Percentiles rank a stretch among this genome's conserved stretches.
phyloP scores from a whole-genome alignment of 352 stramenopile species.

The Nothophytophthora sp. region DNA sequence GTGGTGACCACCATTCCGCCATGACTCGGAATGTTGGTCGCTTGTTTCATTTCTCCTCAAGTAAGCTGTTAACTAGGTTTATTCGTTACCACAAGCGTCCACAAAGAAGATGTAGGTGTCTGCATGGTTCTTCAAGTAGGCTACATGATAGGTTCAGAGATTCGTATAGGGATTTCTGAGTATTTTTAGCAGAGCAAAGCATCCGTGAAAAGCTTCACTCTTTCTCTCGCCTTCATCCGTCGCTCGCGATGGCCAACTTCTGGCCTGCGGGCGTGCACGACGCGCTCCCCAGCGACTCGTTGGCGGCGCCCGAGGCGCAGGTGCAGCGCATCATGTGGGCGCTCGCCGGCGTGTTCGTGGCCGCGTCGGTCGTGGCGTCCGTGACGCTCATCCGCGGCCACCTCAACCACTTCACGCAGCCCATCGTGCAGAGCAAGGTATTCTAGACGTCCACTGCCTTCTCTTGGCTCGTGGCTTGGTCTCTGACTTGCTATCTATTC shows the following conservation, averaged over 20 bases:
- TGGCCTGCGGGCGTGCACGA: conserved; percentile 17
- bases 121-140: no score
- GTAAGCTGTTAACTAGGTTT: background rate
- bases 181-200: no score
- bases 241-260: conserved; percentile 15
- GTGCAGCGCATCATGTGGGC: conserved; percentile 78
- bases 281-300: conserved; percentile 15
- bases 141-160: no score
- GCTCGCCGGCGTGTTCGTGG: conserved; percentile 91
- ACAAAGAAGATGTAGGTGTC: no score
- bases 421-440: conserved; percentile 95
- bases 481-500: no score
- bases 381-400: conserved; percentile 92
- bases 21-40: no score
- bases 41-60: no score
- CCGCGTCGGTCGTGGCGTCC: conserved; percentile 86
- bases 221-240: background rate
- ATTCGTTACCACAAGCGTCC: background rate
- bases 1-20: background rate
- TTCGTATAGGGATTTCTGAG: no score
- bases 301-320: conserved; percentile 45
- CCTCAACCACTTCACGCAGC: conserved; percentile 91
- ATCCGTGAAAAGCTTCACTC: no score
- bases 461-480: no score
- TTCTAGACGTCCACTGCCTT: no score